Conservation (phyloP, 75 land plant genomes). For the Pinus taeda region DNA sequence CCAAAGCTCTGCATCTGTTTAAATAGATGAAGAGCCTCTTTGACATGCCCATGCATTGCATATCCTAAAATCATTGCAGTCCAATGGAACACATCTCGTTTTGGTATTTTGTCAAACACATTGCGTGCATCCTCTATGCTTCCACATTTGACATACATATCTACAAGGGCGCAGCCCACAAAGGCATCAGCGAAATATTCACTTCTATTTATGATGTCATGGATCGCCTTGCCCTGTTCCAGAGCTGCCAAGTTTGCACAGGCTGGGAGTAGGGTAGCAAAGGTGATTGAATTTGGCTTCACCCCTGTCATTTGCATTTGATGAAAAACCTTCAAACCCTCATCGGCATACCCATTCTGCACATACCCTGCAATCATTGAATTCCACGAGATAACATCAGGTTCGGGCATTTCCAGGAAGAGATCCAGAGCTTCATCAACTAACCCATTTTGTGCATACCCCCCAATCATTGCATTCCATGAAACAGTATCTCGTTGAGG, state of each 20-base stretch:
- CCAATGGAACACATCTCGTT: conserved; percentile 7
- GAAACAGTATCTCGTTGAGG: no score
- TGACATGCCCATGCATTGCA: conserved; percentile 10
- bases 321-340: conserved; percentile 12
- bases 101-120: conserved; percentile 2
- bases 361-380: conserved; percentile 16
- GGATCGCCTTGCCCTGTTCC: conserved; percentile 3
- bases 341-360: not conserved
- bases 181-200: conserved; percentile 3
- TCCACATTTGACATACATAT: conserved; percentile 13
- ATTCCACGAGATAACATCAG: conserved; percentile 16
- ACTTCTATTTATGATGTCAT: conserved; percentile 3
- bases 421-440: not conserved
- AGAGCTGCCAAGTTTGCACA: conserved; percentile 11
- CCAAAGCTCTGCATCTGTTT: not conserved
- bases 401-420: not conserved
- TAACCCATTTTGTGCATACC: conserved; percentile 1
- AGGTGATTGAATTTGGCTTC: conserved; percentile 5
- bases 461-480: conserved; percentile 3
- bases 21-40: conserved; percentile 3
- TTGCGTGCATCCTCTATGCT: conserved; percentile 5
- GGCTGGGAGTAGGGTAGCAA: conserved; percentile 10
- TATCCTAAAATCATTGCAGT: conserved; percentile 12
- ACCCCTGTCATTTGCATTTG: not conserved
- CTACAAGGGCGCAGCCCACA: not conserved